These are phyloP conservation scores for Ustilago tritici DNA, from an alignment of 1,284 basidiomycete genomes.

Conservation along the genomic window DNA sequence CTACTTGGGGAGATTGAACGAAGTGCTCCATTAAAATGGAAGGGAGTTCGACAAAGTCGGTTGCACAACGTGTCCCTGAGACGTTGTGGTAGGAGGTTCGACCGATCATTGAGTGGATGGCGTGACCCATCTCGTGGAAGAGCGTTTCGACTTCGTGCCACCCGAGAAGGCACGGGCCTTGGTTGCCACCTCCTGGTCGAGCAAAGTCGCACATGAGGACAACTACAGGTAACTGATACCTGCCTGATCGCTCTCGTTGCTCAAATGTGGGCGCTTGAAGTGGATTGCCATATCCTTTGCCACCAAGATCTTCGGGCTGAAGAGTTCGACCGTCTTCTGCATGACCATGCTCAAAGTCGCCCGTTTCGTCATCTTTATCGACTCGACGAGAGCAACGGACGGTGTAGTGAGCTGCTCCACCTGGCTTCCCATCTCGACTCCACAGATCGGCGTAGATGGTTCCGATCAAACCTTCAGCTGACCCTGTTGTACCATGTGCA, in stretches of 20 bases:
- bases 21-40: slow-evolving; percentile 99
- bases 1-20: slow-evolving; percentile 83
- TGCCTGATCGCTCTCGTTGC: slow-evolving; percentile 72
- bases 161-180: slow-evolving; percentile 80
- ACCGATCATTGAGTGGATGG: slow-evolving; percentile 99
- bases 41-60: slow-evolving; percentile 96
- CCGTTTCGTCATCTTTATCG: slow-evolving; percentile 84
- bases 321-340: slow-evolving; percentile 68
- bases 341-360: slow-evolving; percentile 74
- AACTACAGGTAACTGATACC: slow-evolving; percentile 88
- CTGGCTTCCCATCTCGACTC: slow-evolving; percentile 84
- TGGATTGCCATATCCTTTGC: slow-evolving; percentile 45
- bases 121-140: slow-evolving; percentile 99
- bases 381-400: slow-evolving; percentile 91
- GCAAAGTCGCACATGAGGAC: slow-evolving; percentile 91
- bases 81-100: slow-evolving; percentile 98
- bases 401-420: slow-evolving; percentile 95
- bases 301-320: slow-evolving; percentile 30
- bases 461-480: slow-evolving; percentile 76
- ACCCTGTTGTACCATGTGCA: slow-evolving; percentile 12
- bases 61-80: slow-evolving; percentile 96
- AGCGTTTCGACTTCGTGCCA: slow-evolving; percentile 96
- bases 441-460: slow-evolving; percentile 96
- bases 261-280: slow-evolving; percentile 56
- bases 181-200: slow-evolving; percentile 76